Evolutionary conservation across 305 asterid genomes (phyloP), one percentile per base, ranked within the genome.

Genomic region (Striga hermonthica): DNA sequence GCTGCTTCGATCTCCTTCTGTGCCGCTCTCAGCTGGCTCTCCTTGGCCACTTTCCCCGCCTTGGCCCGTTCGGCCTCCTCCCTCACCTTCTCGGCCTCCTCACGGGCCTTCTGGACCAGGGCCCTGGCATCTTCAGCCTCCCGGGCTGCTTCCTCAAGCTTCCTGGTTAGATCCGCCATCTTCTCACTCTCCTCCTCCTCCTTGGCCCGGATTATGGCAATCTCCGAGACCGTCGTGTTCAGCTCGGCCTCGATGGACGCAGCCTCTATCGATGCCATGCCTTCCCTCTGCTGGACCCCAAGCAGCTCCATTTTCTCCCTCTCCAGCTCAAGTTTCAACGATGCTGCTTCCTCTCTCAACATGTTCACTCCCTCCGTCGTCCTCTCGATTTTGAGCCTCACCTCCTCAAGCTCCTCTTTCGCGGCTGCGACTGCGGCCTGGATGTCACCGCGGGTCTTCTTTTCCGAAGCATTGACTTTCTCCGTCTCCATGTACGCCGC

Each of bases 401-500:
- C 86, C 55, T 88, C 90, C 16, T 69, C 79, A 3, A 95, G 88
- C 66, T 95, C 94, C 75, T 69, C 87, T 82, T 80, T 84, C n/a
- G 97, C 86, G 59, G 78, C 77, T 0, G 58, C 65, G 31, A 88
- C 77, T 5, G 87, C 83, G 4, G 82, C 78, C 68, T 83, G 91
- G 3, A 89, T 79, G 54, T 76, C 95, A 10, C 69, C 78, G 0
- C 84, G 96, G 36, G 88, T 86, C 68, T 76, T 76, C 84, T 6
- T 74, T 69, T 28, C 72, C 75, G 36, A 28, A 41, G 31, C 66
- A 47, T 22, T 50, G 62, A 35, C 71, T 83, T 15, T 72, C 85
- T 78, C 82, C 8, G 95, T 74, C 72, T 90, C 96, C 99, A 95
- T 91, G 45, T 91, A 95, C 64, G 89, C 82, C 40, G 92, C 94